Conservation (phyloP, 495 filamentous ascomycete species). For the Penicillium parvum region DNA sequence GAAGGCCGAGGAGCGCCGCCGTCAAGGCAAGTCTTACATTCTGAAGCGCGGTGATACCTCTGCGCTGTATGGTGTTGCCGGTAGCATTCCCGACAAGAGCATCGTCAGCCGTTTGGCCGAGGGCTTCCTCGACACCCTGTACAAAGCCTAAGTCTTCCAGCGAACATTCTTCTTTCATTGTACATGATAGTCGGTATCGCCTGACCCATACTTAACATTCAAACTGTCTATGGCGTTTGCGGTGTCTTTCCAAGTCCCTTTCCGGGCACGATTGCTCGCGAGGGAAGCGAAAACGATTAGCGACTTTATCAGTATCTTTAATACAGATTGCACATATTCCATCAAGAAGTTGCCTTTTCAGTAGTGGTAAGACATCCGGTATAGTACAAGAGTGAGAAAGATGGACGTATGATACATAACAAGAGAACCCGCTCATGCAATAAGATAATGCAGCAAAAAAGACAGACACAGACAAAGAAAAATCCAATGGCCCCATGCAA, state of each 20-base stretch:
- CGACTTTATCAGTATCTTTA: conserved; percentile 13
- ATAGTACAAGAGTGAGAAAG: conserved; percentile 34
- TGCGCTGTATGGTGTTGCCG: conserved; percentile 91
- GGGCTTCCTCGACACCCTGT: conserved; percentile 92
- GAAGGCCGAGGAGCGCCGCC: conserved; percentile 70
- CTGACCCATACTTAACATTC: conserved; percentile 4
- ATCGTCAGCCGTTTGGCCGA: conserved; percentile 85
- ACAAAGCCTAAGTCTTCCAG: conserved; percentile 67
- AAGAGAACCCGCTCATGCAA: conserved; percentile 42
- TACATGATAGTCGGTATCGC: conserved; percentile 12
- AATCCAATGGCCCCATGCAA: neutral
- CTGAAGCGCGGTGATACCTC: conserved; percentile 63
- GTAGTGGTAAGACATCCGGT: conserved; percentile 13
- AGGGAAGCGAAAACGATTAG: conserved; percentile 6
- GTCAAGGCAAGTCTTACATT: conserved; percentile 53
- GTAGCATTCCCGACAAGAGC: conserved; percentile 90
- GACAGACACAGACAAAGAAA: conserved; percentile 8
- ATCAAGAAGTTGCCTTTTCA: conserved; percentile 2
- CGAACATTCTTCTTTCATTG: conserved; percentile 4
- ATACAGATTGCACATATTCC: conserved; percentile 26
- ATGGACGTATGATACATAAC: conserved; percentile 26
- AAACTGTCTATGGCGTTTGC: conserved; percentile 8
- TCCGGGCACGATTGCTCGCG: neutral
- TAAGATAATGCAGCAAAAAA: conserved; percentile 19
- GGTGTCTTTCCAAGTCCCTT: neutral